Percentiles rank a stretch among this genome's conserved stretches.
These are phyloP conservation scores for Venturia nashicola DNA, from an alignment of 2,329 filamentous ascomycete species.

Conservation along the genomic window DNA sequence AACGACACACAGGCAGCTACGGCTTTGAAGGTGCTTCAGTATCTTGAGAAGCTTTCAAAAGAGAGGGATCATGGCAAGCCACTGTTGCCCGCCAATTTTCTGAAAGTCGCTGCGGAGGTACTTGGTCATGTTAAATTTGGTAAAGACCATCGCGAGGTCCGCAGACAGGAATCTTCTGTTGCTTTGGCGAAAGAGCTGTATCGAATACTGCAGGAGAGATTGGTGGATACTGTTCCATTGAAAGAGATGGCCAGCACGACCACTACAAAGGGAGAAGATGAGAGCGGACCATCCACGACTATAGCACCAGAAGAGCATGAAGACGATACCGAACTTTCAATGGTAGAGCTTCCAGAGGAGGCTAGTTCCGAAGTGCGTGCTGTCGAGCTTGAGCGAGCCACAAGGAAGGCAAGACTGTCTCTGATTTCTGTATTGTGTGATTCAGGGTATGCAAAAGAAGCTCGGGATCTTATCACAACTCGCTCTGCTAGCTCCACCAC, in stretches of 20 bases:
- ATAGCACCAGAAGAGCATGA: not conserved
- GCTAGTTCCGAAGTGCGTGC: not conserved
- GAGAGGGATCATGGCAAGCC: not conserved
- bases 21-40: conserved; percentile 45
- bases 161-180: not conserved
- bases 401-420: not conserved
- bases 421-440: not conserved
- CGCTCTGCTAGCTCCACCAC: not conserved
- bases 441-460: not conserved
- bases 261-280: not conserved
- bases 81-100: not conserved
- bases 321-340: not conserved
- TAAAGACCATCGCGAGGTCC: not conserved
- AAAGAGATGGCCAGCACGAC: no score
- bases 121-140: not conserved
- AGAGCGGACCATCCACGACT: not conserved
- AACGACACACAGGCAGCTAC: conserved; percentile 57
- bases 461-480: not conserved
- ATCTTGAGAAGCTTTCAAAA: conserved; percentile 29
- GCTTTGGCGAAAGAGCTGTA: not conserved
- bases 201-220: not conserved
- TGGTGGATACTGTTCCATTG: not conserved
- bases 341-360: not conserved
- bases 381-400: not conserved
- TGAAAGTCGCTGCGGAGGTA: not conserved